phyloP scores from a whole-genome alignment of 1,139 yeast species.

The Waltiozyma sp. region DNA sequence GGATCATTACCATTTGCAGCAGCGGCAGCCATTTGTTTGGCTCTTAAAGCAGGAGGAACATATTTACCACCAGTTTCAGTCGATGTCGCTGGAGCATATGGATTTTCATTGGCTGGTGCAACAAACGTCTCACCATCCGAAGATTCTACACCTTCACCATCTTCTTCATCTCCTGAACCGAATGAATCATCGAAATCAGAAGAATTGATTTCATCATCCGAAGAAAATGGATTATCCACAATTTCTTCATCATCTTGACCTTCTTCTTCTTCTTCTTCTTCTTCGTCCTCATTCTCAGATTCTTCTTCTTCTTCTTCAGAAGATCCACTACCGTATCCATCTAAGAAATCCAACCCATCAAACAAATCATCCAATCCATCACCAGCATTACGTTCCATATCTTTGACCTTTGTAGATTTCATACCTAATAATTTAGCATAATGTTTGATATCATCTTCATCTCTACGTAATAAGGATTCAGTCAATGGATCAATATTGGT shows the following conservation, averaged over 20 bases:
- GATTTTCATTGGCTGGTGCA: slow-evolving; percentile 51
- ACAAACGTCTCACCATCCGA: slow-evolving; percentile 20
- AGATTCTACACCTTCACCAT: slow-evolving; percentile 26
- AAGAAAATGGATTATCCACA: slow-evolving; percentile 25
- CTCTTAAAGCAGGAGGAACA: slow-evolving; percentile 77
- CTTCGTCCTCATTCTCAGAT: background rate
- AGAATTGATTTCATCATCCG: slow-evolving; percentile 37
- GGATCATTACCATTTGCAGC: slow-evolving; percentile 29
- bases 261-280: slow-evolving; percentile 11
- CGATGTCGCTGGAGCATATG: slow-evolving; percentile 61
- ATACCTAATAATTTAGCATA: slow-evolving; percentile 77
- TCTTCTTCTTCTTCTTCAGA: slow-evolving; percentile 2
- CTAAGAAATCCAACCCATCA: slow-evolving; percentile 67
- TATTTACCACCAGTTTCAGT: slow-evolving; percentile 27
- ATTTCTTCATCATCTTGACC: slow-evolving; percentile 19
- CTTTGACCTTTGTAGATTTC: slow-evolving; percentile 41
- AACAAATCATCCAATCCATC: slow-evolving; percentile 64
- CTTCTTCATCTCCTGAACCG: slow-evolving; percentile 18
- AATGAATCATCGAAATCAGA: slow-evolving; percentile 33
- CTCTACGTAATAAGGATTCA: slow-evolving; percentile 38
- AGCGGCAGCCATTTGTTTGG: slow-evolving; percentile 19
- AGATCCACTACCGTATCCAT: slow-evolving; percentile 23
- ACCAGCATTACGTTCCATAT: slow-evolving; percentile 32
- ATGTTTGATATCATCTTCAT: slow-evolving; percentile 70
- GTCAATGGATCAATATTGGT: slow-evolving; percentile 24